Evolutionary conservation across 164 flowering plant species (phyloP).

Genomic region (Stephania cephalantha): DNA sequence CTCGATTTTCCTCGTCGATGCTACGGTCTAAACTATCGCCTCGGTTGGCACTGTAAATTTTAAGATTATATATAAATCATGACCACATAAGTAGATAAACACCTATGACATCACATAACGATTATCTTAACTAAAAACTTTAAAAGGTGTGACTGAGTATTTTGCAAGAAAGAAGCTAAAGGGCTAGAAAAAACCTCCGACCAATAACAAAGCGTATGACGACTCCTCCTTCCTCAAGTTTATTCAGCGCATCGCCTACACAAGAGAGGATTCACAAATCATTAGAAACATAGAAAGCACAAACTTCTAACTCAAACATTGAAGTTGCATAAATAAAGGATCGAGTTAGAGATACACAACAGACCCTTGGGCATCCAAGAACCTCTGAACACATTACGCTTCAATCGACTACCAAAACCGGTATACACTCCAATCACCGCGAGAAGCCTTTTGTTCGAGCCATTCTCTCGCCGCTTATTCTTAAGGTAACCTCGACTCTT

Average conservation of each 20-base stretch:
- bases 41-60: conserved; percentile 75
- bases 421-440: conserved; percentile 98
- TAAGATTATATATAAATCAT: conserved; percentile 14
- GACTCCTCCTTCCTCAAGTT: conserved; percentile 89
- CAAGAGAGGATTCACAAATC: conserved; percentile 3
- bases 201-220: conserved; percentile 96
- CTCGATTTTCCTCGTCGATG: conserved; percentile 70
- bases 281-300: background rate
- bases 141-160: background rate
- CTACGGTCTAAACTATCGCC: conserved; percentile 99
- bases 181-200: conserved; percentile 60
- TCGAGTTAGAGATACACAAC: conserved; percentile 8
- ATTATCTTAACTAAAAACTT: no score
- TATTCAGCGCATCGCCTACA: conserved; percentile 71
- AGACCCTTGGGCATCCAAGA: conserved; percentile 95
- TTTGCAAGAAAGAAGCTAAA: background rate
- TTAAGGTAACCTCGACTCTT: conserved; percentile 85
- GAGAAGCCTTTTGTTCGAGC: conserved; percentile 48
- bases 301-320: background rate
- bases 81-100: background rate
- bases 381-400: conserved; percentile 68
- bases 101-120: no score
- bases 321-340: background rate
- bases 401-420: conserved; percentile 87
- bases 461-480: conserved; percentile 38